Evolutionary conservation across 176 grass and related monocot genomes (phyloP).

Genomic region (Sorghum bicolor): DNA sequence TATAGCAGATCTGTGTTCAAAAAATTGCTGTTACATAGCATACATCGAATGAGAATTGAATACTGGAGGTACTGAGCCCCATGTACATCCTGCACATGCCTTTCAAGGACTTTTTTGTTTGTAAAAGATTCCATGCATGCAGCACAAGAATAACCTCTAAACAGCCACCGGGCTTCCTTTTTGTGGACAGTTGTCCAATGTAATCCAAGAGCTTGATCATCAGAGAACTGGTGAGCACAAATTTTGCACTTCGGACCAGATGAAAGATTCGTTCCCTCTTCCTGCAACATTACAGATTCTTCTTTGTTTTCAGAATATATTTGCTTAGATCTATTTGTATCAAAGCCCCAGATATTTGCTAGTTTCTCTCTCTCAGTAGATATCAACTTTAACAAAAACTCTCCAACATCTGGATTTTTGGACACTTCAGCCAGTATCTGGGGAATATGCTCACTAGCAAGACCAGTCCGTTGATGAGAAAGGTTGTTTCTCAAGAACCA

Average conservation of each 20-base stretch:
- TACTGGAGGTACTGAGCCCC: conserved; percentile 74
- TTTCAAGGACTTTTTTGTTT: conserved; percentile 88
- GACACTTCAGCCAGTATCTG: conserved; percentile 63
- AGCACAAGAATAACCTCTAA: conserved; percentile 96
- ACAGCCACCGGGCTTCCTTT: conserved; percentile 87
- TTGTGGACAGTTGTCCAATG: conserved; percentile 90
- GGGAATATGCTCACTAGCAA: conserved; percentile 48
- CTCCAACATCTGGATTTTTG: conserved; percentile 61
- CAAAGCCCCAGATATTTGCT: conserved; percentile 64
- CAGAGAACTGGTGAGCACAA: conserved; percentile 62
- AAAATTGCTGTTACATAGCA: conserved; percentile 78
- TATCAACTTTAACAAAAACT: conserved; percentile 83
- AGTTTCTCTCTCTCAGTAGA: conserved; percentile 89
- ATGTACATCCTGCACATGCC: conserved; percentile 83
- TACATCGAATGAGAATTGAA: conserved; percentile 85
- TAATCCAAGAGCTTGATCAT: conserved; percentile 67
- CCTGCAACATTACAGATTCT: background rate
- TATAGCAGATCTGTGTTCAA: conserved; percentile 79
- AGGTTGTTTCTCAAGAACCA: conserved; percentile 78
- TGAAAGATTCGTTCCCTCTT: conserved; percentile 31
- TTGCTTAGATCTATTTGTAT: conserved; percentile 43
- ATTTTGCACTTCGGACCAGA: conserved; percentile 72
- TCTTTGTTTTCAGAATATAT: conserved; percentile 46
- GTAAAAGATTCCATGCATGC: conserved; percentile 88
- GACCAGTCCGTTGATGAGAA: conserved; percentile 45